Percentiles rank a stretch among this genome's conserved stretches.
Evolutionary conservation across 1,284 basidiomycete species (phyloP).

Genomic region (Ustilago hordei): DNA sequence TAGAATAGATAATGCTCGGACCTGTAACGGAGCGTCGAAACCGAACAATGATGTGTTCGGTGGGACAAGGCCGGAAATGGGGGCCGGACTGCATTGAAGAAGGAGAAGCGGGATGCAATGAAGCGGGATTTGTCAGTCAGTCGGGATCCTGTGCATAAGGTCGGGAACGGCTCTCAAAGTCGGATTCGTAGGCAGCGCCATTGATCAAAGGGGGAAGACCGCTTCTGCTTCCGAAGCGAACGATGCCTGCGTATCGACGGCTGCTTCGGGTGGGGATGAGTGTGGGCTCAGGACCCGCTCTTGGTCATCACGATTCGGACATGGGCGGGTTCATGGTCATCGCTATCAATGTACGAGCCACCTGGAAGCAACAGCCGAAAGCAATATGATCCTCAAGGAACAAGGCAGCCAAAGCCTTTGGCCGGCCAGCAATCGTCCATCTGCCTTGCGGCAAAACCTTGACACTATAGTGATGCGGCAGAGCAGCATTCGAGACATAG

Average conservation of each 20-base stretch:
- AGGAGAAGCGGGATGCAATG: conserved; percentile 20
- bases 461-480: not conserved
- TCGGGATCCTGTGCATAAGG: conserved; percentile 21
- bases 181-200: not conserved
- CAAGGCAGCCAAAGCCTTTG: not conserved
- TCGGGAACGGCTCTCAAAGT: not conserved
- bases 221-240: not conserved
- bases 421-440: not conserved
- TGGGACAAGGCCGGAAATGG: conserved; percentile 18
- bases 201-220: not conserved
- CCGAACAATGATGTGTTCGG: conserved; percentile 29
- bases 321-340: conserved; percentile 1
- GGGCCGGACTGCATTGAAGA: conserved; percentile 20
- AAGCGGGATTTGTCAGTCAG: conserved; percentile 24
- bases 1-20: conserved; percentile 9
- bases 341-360: not conserved
- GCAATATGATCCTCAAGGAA: not conserved
- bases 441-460: not conserved
- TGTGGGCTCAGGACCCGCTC: not conserved
- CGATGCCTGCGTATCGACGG: not conserved
- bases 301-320: not conserved
- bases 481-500: not conserved
- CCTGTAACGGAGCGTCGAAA: not conserved
- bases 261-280: not conserved
- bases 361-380: not conserved